phyloP scores from a whole-genome alignment of 2,329 filamentous ascomycete genomes.

The Fusarium sp. region DNA sequence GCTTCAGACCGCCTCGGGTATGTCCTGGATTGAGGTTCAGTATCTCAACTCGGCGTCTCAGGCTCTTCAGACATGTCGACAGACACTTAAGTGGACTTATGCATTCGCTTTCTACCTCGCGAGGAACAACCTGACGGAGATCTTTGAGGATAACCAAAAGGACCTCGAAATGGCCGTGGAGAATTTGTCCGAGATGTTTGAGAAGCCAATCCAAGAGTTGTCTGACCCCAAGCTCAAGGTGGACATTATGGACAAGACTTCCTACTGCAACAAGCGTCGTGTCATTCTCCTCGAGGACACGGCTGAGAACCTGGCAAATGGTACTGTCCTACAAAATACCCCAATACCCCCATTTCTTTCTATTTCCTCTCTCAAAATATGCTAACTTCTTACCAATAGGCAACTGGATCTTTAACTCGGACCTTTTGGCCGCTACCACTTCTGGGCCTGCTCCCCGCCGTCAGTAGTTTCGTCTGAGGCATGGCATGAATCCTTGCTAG shows the following conservation, averaged over 20 bases:
- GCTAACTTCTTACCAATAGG: slow-evolving; percentile 55
- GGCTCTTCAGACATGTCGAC: slow-evolving; percentile 94
- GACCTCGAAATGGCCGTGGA: slow-evolving; percentile 98
- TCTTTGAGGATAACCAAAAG: slow-evolving; percentile 99
- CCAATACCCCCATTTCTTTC: background rate
- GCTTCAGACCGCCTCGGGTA: slow-evolving; percentile 90
- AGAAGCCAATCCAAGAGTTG: slow-evolving; percentile 92
- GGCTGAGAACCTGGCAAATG: slow-evolving; percentile 89
- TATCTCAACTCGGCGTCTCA: slow-evolving; percentile 95
- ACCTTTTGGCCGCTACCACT: slow-evolving; percentile 42
- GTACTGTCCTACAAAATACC: slow-evolving; percentile 62
- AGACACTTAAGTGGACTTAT: slow-evolving; percentile 99
- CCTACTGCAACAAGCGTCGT: slow-evolving; percentile 94
- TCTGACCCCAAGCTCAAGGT: slow-evolving; percentile 92
- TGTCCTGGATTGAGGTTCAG: slow-evolving; percentile 99
- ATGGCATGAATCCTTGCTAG: background rate
- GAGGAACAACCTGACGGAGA: slow-evolving; percentile 94
- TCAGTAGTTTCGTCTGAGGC: slow-evolving; percentile 13
- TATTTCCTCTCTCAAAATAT: background rate
- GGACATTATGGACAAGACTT: slow-evolving; percentile 98
- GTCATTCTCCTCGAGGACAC: slow-evolving; percentile 93
- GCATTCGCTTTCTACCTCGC: slow-evolving; percentile 98
- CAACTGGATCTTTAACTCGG: slow-evolving; percentile 63
- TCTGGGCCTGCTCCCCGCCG: slow-evolving; percentile 45
- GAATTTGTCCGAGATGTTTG: slow-evolving; percentile 98